Conservation (phyloP, 208 protist species). For the Trypanosoma platydactyli region DNA sequence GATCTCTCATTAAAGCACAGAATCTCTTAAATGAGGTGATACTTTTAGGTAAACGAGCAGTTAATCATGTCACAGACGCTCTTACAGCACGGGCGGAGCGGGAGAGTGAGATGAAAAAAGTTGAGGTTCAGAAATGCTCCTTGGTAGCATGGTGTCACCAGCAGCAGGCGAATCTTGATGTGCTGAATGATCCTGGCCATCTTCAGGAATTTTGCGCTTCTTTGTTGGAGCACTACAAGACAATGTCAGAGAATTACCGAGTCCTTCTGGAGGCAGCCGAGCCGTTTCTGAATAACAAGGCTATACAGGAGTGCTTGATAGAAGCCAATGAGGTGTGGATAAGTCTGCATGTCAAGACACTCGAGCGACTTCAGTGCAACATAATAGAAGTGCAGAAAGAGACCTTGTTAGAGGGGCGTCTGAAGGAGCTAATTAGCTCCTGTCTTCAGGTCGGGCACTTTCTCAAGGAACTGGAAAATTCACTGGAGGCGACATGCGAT, state of each 20-base stretch:
- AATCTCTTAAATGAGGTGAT: slow-evolving; percentile 41
- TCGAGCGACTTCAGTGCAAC: slow-evolving; percentile 73
- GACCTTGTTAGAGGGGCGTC: slow-evolving; percentile 70
- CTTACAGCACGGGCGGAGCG: slow-evolving; percentile 33
- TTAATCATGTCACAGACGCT: slow-evolving; percentile 37
- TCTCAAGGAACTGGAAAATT: slow-evolving; percentile 24
- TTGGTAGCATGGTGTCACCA: slow-evolving; percentile 83
- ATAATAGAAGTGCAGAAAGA: slow-evolving; percentile 81
- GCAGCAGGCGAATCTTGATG: slow-evolving; percentile 86
- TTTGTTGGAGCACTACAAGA: slow-evolving; percentile 74
- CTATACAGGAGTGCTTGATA: slow-evolving; percentile 62
- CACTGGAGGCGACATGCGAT: slow-evolving; percentile 4
- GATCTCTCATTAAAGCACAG: not conserved
- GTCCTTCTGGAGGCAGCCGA: slow-evolving; percentile 62
- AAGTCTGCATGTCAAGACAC: slow-evolving; percentile 73
- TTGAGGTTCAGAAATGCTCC: slow-evolving; percentile 58
- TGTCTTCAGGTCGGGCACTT: slow-evolving; percentile 42
- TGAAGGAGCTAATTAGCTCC: slow-evolving; percentile 64
- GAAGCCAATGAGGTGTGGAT: slow-evolving; percentile 86
- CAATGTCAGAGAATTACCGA: slow-evolving; percentile 82
- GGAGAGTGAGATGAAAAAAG: slow-evolving; percentile 40
- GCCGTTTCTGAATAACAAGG: slow-evolving; percentile 43
- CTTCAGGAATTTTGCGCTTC: slow-evolving; percentile 85
- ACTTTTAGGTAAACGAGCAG: slow-evolving; percentile 36
- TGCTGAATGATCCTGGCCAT: slow-evolving; percentile 83